Base-by-base conservation (phyloP, 2,329 filamentous ascomycete genomes). In the Cladosporium colombiae region DNA sequence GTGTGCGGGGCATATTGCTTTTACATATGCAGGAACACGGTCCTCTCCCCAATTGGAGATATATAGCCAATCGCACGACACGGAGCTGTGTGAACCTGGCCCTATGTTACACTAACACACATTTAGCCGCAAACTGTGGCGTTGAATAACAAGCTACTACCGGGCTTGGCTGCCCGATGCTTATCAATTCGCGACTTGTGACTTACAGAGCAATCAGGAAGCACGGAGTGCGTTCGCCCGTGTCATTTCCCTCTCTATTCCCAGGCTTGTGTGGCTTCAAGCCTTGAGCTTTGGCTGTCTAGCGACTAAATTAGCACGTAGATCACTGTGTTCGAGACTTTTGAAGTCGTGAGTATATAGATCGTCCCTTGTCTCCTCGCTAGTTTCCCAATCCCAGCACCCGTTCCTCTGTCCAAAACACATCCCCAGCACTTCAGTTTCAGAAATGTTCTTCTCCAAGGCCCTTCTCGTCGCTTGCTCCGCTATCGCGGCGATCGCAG, bases 191-290 rank as follows among this genome's bases (percentile, higher is more conserved):
- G 61, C 37, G 50, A 56, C 61, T 27, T 56, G 50, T 55, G 49
- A 56, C 50, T 63, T 55, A 44, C 61, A 56, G 50, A 63, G 50
- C 61, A 63, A 63, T 63, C 50, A 63, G 61, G 61, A 56, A 55
- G 50, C 11, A 44, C 61, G 61, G 61, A 63, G 50, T 18, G 50
- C 61, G 49, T 16, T 63, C 35, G 37, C 61, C 60, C 61, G 61
- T 63, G 23, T 53, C 50, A 46, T 44, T 16, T 23, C 21, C 8
- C 16, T 35, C 23, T 11, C 31, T 55, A n/a, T 33, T 55, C 16
- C 27, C 52, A 55, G 52, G 27, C 52, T 55, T 52, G 40, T 29
- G 50, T 63, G 61, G 61, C 50, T 63, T 56, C 35, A 52, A 37
- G 18, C 25, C 50, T 46, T 23, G 14, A 21, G 49, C 21, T 44